Conservation (phyloP, 176 grass and related monocot genomes). For the Bromus sterilis region DNA sequence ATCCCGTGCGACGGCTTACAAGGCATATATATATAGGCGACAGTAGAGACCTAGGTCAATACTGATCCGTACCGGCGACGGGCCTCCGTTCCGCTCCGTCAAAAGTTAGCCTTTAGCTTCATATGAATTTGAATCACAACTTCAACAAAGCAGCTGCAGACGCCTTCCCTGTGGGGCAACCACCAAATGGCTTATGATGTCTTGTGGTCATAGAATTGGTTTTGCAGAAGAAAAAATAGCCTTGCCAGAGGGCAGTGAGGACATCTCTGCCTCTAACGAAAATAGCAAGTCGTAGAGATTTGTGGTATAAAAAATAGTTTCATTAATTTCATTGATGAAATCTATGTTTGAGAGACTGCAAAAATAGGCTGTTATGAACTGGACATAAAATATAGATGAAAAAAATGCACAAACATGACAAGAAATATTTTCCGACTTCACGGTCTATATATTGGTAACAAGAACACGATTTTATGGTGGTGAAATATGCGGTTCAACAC, state of each 20-base stretch:
- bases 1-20: too few relatives aligned
- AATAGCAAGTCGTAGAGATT: background rate
- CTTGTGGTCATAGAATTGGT: too few relatives aligned
- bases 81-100: too few relatives aligned
- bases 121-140: too few relatives aligned
- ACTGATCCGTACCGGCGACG: too few relatives aligned
- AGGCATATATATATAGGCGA: too few relatives aligned
- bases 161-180: too few relatives aligned
- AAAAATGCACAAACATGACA: too few relatives aligned
- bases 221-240: background rate
- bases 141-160: too few relatives aligned
- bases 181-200: background rate
- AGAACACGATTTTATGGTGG: background rate
- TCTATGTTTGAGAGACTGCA: background rate
- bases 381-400: background rate
- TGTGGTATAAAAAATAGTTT: background rate
- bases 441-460: background rate
- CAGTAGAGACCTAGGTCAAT: too few relatives aligned
- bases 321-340: background rate
- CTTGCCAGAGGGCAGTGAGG: background rate
- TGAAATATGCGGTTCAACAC: background rate
- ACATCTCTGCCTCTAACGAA: background rate
- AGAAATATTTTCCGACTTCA: background rate
- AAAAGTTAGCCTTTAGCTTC: too few relatives aligned
- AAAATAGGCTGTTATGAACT: background rate